Percentiles rank a stretch among this genome's conserved stretches.
These are phyloP conservation scores for Globisporangium alternatum DNA, from an alignment of 352 stramenopile genomes.

Conservation along the genomic window DNA sequence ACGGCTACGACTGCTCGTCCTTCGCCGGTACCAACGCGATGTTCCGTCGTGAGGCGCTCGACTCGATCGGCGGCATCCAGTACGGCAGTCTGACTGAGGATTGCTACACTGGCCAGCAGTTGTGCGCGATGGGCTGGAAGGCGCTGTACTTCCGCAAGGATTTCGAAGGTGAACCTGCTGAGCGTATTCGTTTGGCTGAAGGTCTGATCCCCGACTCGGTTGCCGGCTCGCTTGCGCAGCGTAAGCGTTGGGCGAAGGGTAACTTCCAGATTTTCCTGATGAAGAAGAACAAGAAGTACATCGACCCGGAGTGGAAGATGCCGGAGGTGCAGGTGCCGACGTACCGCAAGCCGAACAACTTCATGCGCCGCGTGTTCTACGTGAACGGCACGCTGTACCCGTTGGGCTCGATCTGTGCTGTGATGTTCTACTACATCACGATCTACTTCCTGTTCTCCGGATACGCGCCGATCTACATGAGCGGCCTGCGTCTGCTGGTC, in stretches of 20 bases:
- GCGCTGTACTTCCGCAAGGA: constrained; percentile 86
- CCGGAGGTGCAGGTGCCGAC: constrained; percentile 68
- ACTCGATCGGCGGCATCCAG: constrained; percentile 84
- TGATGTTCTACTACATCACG: constrained; percentile 85
- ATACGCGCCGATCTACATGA: constrained; percentile 82
- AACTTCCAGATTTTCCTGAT: constrained; percentile 84
- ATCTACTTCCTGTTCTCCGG: constrained; percentile 84
- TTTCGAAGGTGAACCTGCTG: constrained; percentile 72
- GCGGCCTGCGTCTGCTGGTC: constrained; percentile 60
- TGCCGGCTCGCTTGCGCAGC: constrained; percentile 68
- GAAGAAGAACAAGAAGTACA: constrained; percentile 81
- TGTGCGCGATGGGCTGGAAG: constrained; percentile 84
- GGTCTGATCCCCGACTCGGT: constrained; percentile 80
- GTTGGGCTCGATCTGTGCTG: constrained; percentile 63
- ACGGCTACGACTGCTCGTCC: constrained; percentile 78
- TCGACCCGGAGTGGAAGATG: constrained; percentile 79
- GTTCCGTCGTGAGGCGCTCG: constrained; percentile 77
- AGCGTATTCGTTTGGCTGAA: constrained; percentile 79
- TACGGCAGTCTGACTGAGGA: constrained; percentile 85
- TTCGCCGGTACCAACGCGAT: constrained; percentile 82
- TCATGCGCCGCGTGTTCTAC: constrained; percentile 80
- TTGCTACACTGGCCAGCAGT: constrained; percentile 71
- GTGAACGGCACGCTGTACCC: constrained; percentile 82
- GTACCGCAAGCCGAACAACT: constrained; percentile 76
- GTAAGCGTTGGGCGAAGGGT: constrained; percentile 82